A percentile compares a stretch with the other conserved stretches of the same genome.
Conservation (phyloP, 1,284 basidiomycete genomes). For the Agroathelia rolfsii region DNA sequence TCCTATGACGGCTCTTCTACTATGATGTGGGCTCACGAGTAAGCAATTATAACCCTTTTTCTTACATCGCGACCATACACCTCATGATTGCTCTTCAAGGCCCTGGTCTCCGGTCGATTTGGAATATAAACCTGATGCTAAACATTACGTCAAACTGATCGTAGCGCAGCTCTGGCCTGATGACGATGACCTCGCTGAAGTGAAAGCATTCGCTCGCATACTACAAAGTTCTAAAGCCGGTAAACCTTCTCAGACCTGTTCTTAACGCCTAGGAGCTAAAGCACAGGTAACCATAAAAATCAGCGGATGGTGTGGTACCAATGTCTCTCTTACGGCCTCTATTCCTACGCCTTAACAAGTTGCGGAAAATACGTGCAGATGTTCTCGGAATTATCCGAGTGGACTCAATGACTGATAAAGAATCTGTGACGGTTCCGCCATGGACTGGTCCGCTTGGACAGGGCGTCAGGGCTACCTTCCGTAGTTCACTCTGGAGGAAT, state of each 20-base stretch:
- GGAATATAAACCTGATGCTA: conserved; percentile 70
- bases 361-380: conserved; percentile 31
- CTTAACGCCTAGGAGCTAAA: background rate
- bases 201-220: conserved; percentile 26
- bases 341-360: conserved; percentile 33
- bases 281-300: too few relatives aligned
- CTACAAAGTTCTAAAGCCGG: conserved; percentile 29
- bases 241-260: conserved; percentile 7
- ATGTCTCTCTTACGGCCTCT: conserved; percentile 43
- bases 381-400: conserved; percentile 36
- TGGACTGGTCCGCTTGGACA: too few relatives aligned
- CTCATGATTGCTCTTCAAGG: conserved; percentile 26
- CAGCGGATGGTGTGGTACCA: conserved; percentile 38
- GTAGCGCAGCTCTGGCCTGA: conserved; percentile 42
- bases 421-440: conserved; percentile 20
- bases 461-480: too few relatives aligned
- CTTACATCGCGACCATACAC: conserved; percentile 9
- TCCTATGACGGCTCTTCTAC: conserved; percentile 42
- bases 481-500: conserved; percentile 38
- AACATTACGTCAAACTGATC: conserved; percentile 50
- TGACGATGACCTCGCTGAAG: conserved; percentile 18
- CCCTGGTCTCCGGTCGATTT: conserved; percentile 54
- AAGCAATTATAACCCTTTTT: conserved; percentile 15
- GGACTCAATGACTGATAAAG: conserved; percentile 24
- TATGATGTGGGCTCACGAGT: conserved; percentile 66